Evolutionary conservation across 495 filamentous ascomycete genomes (phyloP).

Genomic region (Copromyces sp.): DNA sequence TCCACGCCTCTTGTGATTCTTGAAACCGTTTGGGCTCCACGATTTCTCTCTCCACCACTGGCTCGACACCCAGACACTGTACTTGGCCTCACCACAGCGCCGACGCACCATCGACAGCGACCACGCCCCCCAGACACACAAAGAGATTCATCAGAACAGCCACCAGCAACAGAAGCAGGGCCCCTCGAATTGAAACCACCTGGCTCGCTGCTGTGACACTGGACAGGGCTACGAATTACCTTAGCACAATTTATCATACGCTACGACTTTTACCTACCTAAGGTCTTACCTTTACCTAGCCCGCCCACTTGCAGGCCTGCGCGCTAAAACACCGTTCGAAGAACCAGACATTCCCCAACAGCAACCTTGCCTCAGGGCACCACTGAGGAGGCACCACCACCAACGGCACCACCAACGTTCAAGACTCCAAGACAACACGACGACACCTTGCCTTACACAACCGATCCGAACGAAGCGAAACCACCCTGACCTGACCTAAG

Average conservation of each 20-base stretch:
- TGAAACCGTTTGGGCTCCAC: constrained; percentile 13
- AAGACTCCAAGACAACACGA: background rate
- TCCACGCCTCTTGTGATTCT: constrained; percentile 9
- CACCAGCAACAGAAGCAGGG: constrained; percentile 2
- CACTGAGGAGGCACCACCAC: background rate
- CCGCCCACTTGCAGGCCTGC: background rate
- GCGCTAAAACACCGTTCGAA: constrained; percentile 1
- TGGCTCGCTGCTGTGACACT: background rate
- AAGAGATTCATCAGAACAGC: background rate
- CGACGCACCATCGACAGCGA: background rate
- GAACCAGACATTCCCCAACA: background rate
- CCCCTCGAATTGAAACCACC: constrained; percentile 10
- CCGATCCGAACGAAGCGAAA: background rate
- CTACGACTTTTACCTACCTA: background rate
- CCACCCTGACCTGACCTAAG: background rate
- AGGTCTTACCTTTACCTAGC: background rate
- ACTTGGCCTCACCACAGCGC: background rate
- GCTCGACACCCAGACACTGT: constrained; percentile 9
- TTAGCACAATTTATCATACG: background rate
- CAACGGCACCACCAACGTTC: background rate
- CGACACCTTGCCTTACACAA: background rate
- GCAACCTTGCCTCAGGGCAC: background rate
- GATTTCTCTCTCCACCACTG: background rate
- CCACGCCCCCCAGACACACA: background rate
- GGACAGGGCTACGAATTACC: background rate